Conservation (phyloP, 2,329 filamentous ascomycete genomes). For the Cladosporium sp. region DNA sequence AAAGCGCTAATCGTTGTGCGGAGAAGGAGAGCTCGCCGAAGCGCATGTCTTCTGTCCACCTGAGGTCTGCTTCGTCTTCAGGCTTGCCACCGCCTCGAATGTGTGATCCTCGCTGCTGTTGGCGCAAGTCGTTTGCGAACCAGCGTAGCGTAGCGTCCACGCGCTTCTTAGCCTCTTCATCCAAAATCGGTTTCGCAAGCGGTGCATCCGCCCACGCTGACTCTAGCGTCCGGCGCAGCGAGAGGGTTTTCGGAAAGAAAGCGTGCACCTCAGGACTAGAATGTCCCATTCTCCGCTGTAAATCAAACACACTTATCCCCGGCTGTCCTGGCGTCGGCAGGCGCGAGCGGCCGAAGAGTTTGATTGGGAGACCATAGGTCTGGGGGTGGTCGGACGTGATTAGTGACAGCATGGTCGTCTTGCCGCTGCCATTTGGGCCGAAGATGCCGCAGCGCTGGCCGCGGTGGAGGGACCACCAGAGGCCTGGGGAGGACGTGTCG, state of each 20-base stretch:
- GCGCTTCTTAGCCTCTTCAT: conserved; percentile 55
- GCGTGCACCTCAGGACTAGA: conserved; percentile 92
- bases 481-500: conserved; percentile 53
- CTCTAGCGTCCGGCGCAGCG: conserved; percentile 72
- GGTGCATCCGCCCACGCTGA: conserved; percentile 92
- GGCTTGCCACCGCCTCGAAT: not conserved
- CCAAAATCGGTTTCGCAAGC: conserved; percentile 66
- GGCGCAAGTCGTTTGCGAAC: conserved; percentile 79
- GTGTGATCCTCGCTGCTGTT: conserved; percentile 32
- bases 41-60: conserved; percentile 67
- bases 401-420: conserved; percentile 89
- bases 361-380: conserved; percentile 84
- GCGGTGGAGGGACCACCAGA: conserved; percentile 79
- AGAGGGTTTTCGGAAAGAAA: conserved; percentile 80
- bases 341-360: conserved; percentile 78
- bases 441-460: conserved; percentile 92
- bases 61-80: conserved; percentile 34
- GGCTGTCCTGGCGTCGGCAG: conserved; percentile 70
- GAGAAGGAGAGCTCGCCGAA: conserved; percentile 79
- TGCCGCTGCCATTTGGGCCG: conserved; percentile 89
- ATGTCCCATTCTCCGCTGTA: conserved; percentile 87
- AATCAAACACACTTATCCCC: conserved; percentile 87
- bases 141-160: conserved; percentile 71
- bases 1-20: conserved; percentile 79
- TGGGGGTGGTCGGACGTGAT: conserved; percentile 96